These are phyloP conservation scores for Ustanciosporium gigantosporum DNA, from an alignment of 1,284 basidiomycete species.

Conservation along the genomic window DNA sequence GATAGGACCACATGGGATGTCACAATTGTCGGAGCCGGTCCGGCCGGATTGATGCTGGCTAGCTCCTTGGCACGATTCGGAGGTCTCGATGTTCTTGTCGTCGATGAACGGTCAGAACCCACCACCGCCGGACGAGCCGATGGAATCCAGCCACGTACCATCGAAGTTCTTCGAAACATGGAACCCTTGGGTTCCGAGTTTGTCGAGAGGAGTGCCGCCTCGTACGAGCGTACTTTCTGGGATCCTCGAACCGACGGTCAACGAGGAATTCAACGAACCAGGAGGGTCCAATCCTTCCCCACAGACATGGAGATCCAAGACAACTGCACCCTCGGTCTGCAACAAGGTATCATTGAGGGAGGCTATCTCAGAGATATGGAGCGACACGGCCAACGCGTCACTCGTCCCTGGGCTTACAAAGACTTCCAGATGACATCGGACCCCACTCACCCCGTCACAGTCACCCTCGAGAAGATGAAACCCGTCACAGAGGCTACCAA, in stretches of 20 bases:
- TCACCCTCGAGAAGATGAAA: conserved; percentile 55
- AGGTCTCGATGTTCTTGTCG: conserved; percentile 51
- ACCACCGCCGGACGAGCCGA: conserved; percentile 62
- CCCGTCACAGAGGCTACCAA: conserved; percentile 44
- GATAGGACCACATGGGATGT: conserved; percentile 48
- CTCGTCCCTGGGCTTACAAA: conserved; percentile 55
- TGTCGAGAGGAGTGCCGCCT: conserved; percentile 51
- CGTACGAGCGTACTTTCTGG: conserved; percentile 63
- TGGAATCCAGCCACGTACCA: conserved; percentile 63
- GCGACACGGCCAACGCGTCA: conserved; percentile 57
- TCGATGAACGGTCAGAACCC: conserved; percentile 61
- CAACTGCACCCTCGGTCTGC: conserved; percentile 62
- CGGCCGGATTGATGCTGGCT: conserved; percentile 57
- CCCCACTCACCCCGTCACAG: conserved; percentile 42
- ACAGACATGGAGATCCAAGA: conserved; percentile 63
- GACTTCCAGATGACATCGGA: conserved; percentile 45
- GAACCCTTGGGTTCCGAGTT: conserved; percentile 58
- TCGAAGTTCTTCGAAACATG: conserved; percentile 69
- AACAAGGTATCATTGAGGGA: conserved; percentile 63
- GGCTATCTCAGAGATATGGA: conserved; percentile 62
- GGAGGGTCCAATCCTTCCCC: conserved; percentile 62
- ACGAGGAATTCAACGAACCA: conserved; percentile 59
- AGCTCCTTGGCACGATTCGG: conserved; percentile 52
- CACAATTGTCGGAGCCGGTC: conserved; percentile 55
- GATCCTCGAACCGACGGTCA: conserved; percentile 56